Percentiles rank a stretch among this genome's conserved stretches.
phyloP scores from a whole-genome alignment of 176 grass and related monocot genomes.

The Triticum turgidum region DNA sequence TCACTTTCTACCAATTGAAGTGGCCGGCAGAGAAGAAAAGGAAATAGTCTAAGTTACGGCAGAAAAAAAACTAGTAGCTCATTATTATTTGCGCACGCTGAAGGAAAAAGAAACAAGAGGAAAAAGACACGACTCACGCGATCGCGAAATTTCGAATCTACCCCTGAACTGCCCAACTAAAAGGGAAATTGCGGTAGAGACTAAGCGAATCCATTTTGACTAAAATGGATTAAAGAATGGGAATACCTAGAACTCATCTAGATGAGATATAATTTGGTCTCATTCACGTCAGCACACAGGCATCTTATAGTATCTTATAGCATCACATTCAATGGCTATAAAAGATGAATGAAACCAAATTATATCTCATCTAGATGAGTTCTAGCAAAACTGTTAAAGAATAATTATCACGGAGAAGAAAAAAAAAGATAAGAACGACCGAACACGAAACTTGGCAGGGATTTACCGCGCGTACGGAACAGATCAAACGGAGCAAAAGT shows the following conservation, averaged over 20 bases:
- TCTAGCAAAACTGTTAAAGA: neutral
- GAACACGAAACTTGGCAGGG: neutral
- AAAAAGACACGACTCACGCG: slow-evolving; percentile 13
- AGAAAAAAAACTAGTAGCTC: neutral
- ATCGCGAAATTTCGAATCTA: slow-evolving; percentile 34
- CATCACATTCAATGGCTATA: no score
- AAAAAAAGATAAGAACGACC: neutral
- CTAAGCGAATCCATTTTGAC: slow-evolving; percentile 24
- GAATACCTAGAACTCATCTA: no score
- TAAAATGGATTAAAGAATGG: neutral
- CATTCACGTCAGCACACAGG: no score
- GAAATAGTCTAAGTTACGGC: neutral
- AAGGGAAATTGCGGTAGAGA: neutral
- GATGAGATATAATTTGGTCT: no score
- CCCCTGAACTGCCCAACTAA: slow-evolving; percentile 28
- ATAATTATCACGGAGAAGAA: neutral
- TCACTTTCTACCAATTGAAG: slow-evolving; percentile 33
- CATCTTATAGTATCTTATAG: no score
- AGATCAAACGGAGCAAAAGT: slow-evolving; percentile 22
- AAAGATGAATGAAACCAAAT: no score
- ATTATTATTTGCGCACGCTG: neutral
- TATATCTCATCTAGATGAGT: no score
- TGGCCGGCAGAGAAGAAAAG: neutral
- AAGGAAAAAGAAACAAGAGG: slow-evolving; percentile 1
- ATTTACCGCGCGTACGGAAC: neutral